Conservation (phyloP, 2,329 filamentous ascomycete genomes). For the Ophiostoma novo-ulmi region DNA sequence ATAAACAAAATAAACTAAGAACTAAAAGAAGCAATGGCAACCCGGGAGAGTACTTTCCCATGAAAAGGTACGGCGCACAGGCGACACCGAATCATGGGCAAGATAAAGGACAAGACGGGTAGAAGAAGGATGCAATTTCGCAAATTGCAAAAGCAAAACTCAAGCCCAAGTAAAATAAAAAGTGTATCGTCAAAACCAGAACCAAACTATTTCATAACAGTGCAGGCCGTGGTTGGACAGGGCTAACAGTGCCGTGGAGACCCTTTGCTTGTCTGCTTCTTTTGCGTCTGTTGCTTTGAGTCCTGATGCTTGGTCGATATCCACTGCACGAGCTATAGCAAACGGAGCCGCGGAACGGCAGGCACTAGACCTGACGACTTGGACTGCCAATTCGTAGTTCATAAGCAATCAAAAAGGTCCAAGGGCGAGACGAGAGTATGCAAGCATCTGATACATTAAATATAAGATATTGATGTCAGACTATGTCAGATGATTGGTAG, state of each 20-base stretch:
- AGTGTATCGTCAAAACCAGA: background rate
- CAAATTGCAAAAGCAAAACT: background rate
- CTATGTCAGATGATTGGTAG: background rate
- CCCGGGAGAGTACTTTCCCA: background rate
- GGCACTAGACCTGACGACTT: background rate
- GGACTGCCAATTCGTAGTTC: no score
- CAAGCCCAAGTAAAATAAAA: background rate
- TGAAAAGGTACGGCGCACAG: background rate
- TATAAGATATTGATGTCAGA: background rate
- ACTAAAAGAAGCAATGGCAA: background rate
- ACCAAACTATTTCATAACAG: background rate
- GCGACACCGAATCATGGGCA: background rate
- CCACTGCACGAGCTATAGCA: background rate
- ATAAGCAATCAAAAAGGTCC: no score
- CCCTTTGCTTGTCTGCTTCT: background rate
- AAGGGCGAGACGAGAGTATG: background rate
- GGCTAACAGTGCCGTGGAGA: background rate
- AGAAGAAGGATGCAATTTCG: background rate
- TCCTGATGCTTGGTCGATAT: background rate
- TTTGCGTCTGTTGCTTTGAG: background rate
- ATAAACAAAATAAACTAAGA: background rate
- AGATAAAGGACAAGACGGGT: background rate
- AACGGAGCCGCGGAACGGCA: background rate
- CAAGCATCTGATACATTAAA: background rate
- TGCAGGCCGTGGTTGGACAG: background rate